These are phyloP conservation scores for Aspergillus pseudonomiae DNA, from an alignment of 2,329 filamentous ascomycete species.

Conservation along the genomic window DNA sequence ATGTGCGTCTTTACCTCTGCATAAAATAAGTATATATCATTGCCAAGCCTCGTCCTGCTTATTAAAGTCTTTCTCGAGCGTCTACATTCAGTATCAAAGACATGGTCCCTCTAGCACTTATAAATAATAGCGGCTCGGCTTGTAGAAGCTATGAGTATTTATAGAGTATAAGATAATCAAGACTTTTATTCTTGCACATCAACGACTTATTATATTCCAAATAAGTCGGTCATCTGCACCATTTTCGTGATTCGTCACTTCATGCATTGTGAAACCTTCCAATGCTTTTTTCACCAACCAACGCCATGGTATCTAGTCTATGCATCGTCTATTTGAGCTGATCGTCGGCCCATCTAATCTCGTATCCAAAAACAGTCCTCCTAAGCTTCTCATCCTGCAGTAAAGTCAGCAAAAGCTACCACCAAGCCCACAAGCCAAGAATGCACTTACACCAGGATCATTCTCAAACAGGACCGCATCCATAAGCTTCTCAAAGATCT, in stretches of 20 bases:
- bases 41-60: too few relatives aligned
- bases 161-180: neutral
- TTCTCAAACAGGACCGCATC: constrained; percentile 87
- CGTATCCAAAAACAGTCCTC: constrained; percentile 80
- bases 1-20: too few relatives aligned
- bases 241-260: neutral
- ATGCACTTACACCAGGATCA: constrained; percentile 69
- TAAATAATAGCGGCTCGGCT: neutral
- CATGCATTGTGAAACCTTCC: neutral
- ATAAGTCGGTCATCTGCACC: neutral
- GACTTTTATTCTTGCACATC: neutral
- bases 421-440: too few relatives aligned
- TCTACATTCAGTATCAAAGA: too few relatives aligned
- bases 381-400: constrained; percentile 72
- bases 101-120: neutral
- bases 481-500: constrained; percentile 79
- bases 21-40: too few relatives aligned
- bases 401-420: constrained; percentile 17
- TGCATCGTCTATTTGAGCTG: constrained; percentile 22
- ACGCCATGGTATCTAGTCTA: neutral
- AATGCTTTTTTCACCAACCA: neutral
- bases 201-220: neutral
- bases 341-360: constrained; percentile 64
- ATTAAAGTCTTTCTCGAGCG: too few relatives aligned
- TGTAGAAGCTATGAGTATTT: neutral